phyloP scores from a whole-genome alignment of 2,329 filamentous ascomycete genomes.

The Epichloe festucae region DNA sequence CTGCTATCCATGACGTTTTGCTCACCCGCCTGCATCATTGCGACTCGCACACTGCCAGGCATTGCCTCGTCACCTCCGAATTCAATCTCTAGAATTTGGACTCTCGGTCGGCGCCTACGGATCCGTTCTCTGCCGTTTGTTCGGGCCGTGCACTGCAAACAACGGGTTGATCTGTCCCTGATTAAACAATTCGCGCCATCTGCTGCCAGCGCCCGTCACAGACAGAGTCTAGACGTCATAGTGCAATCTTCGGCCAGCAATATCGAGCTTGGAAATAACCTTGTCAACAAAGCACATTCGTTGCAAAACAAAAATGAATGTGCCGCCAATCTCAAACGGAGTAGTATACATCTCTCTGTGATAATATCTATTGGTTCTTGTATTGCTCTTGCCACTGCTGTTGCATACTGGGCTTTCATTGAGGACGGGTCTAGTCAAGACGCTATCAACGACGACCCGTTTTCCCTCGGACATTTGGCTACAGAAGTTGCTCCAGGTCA shows the following conservation, averaged over 20 bases:
- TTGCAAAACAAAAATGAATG: not conserved
- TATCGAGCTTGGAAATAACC: not conserved
- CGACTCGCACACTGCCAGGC: not conserved
- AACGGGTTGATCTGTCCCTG: not conserved
- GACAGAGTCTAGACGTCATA: not conserved
- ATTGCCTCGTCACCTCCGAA: not conserved
- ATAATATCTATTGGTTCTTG: constrained; percentile 3
- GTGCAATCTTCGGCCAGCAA: not conserved
- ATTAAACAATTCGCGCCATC: not conserved
- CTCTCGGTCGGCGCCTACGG: not conserved
- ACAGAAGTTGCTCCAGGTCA: constrained; percentile 49
- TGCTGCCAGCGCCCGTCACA: not conserved
- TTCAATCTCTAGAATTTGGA: not conserved
- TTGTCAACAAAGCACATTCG: not conserved
- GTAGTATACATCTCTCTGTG: not conserved
- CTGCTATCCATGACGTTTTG: constrained; percentile 1
- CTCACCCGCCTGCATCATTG: not conserved
- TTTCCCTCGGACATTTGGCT: constrained; percentile 22
- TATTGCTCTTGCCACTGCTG: not conserved
- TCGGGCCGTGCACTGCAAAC: not conserved
- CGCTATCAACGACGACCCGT: not conserved
- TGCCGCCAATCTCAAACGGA: not conserved
- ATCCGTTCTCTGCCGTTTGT: not conserved
- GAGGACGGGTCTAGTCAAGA: not conserved
- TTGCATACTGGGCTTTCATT: constrained; percentile 2